Base-by-base conservation (phyloP, 129 eudicot genomes). In the Kitagawia praeruptora region DNA sequence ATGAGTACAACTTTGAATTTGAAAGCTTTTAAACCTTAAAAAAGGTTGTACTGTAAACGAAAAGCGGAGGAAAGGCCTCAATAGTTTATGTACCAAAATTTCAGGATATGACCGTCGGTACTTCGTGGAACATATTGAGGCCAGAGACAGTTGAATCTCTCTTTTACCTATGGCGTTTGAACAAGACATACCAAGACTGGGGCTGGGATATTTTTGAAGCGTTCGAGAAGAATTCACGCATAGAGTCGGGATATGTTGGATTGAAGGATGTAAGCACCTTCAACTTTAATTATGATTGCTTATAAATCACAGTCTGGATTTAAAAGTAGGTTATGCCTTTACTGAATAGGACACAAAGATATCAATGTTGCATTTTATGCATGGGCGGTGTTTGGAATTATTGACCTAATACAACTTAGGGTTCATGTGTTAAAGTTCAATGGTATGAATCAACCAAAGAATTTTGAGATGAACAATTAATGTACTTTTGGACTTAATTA, bases 201-300 rank as follows among this genome's bases (percentile, higher is more conserved):
- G 99, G 99, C 31, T 96, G 99, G 99, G 87, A 96, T 84, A 96
- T 96, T 73, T 96, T 96, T 80, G 93, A 96, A 89, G 99, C 99
- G 76, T 96, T 96, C 49, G 99, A 96, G 86, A 92, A 96, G 86
- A 92, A 96, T 78, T 96, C 96, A 1, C 95, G 98, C 41, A 81
- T 89, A 76, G 99, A 96, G 80, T 77, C 96, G 0, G 99, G 99
- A 91, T 96, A 96, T 83, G 99, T 96, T 82, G 99, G 99, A 79
- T 88, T 96, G 42, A 96, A 96, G 85, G 99, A 96, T 89, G 99
- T 96, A 87, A 92, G 99, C 78, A 64, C 49, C 82, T n/a, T n/a
- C 3, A 82, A 48, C 82, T 16, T 25, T 10, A 61, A 15, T 27
- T 46, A 4, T 10, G 28, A 45, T 27, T 46, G 25, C 7, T 19